These are phyloP conservation scores for Tuctoria greenei DNA, from an alignment of 176 grass and related monocot species.

Conservation along the genomic window DNA sequence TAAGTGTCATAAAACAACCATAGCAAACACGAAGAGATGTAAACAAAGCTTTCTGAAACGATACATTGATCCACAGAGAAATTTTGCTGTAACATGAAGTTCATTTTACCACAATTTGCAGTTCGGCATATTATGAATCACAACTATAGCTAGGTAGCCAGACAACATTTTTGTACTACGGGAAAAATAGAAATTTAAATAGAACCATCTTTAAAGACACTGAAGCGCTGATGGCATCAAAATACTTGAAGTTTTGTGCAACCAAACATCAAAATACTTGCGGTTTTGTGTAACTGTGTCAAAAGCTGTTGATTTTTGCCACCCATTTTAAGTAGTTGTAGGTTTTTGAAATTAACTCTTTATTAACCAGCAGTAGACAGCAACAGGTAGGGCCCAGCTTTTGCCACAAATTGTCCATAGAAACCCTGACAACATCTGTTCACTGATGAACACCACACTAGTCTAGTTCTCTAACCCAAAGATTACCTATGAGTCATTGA, in stretches of 20 bases:
- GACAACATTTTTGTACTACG: not conserved
- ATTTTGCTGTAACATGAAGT: not conserved
- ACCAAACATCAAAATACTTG: not conserved
- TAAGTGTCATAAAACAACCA: constrained; percentile 38
- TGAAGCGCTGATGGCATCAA: not conserved
- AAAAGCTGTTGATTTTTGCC: too few relatives aligned
- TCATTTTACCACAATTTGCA: constrained; percentile 13
- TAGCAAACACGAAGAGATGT: constrained; percentile 1
- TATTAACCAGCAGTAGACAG: not conserved
- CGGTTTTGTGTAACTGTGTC: too few relatives aligned
- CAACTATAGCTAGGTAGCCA: not conserved
- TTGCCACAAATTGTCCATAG: constrained; percentile 22
- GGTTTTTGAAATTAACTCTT: too few relatives aligned
- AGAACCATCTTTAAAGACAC: constrained; percentile 10
- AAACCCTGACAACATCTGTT: not conserved
- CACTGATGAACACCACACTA: constrained; percentile 3
- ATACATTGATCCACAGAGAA: not conserved
- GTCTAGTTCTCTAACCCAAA: not conserved
- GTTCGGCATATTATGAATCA: constrained; percentile 15
- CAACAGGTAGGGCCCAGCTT: constrained; percentile 10
- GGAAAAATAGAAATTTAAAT: not conserved
- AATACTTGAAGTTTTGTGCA: not conserved
- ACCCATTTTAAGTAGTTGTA: too few relatives aligned
- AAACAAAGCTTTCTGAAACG: constrained; percentile 2
- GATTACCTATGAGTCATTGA: not conserved